Percentiles rank a stretch among this genome's conserved stretches.
Evolutionary conservation across 139 green algal genomes (phyloP).

Genomic region (Nannochloris sp.): DNA sequence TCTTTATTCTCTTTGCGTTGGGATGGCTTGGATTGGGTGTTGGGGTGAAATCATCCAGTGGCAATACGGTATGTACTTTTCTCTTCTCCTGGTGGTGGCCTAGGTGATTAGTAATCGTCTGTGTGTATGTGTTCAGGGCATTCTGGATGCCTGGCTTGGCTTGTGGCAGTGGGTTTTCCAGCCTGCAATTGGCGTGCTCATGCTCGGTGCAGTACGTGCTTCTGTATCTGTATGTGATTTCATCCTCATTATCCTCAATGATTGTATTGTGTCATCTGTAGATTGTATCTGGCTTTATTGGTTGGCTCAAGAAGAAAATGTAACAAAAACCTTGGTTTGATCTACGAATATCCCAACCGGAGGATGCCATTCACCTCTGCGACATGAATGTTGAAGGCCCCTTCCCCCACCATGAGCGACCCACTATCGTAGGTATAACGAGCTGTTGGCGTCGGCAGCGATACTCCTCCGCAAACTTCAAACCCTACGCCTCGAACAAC

Average conservation of each 20-base stretch:
- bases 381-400: conserved; percentile 33
- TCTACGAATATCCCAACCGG: conserved; percentile 18
- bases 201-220: conserved; percentile 57
- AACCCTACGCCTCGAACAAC: conserved; percentile 18
- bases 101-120: neutral
- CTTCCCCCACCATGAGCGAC: conserved; percentile 24
- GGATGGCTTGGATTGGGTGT: conserved; percentile 59
- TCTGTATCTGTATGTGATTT: too few relatives aligned
- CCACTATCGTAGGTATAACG: conserved; percentile 10
- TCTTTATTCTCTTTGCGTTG: conserved; percentile 64
- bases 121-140: conserved; percentile 3
- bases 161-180: conserved; percentile 76
- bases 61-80: conserved; percentile 23
- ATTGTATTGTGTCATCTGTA: conserved; percentile 4
- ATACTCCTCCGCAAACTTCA: conserved; percentile 26
- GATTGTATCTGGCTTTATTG: conserved; percentile 53
- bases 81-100: too few relatives aligned
- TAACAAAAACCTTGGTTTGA: neutral
- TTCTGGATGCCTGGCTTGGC: conserved; percentile 56
- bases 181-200: conserved; percentile 74
- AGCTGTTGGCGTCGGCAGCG: conserved; percentile 29
- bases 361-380: conserved; percentile 43
- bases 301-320: conserved; percentile 41
- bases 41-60: conserved; percentile 21
- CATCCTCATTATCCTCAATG: too few relatives aligned